Evolutionary conservation across 2,329 filamentous ascomycete species (phyloP), one percentile per base, ranked within the genome.

Genomic region (Arthrobotrys sinensis): DNA sequence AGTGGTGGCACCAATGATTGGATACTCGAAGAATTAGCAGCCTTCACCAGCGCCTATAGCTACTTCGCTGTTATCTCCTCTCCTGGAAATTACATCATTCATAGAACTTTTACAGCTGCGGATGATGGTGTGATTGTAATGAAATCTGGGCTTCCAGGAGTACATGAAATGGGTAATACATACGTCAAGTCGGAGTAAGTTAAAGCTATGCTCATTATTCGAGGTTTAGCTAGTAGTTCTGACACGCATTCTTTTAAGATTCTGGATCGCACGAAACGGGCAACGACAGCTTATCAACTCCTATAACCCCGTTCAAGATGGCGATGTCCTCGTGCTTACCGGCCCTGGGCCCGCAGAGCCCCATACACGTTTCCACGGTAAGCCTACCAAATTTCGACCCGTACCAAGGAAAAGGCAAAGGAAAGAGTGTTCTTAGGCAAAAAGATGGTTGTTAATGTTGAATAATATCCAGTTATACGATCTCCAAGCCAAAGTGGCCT

Each of bases 161-260:
- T 24, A 14, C 3, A 34, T 36, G 28, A 21, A 2, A 2, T 8
- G n/a, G 34, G 36, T 3, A 2, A 10, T 1, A 24, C 12, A 21
- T 60, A 60, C 21, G 53, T 60, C 10, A 60, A 60, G 36, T 60
- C 53, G 1, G 53, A 60, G 53, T 60, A 43, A 36, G 52, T 55
- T 3, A 4, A 28, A 4, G 19, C 12, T 5, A 36, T 19, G 36
- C 11, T 21, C 4, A 48, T 21, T 21, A 21, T 45, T 14, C 12
- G 14, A n/a, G 40, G 2, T 14, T 45, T 45, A 5, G 11, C n/a
- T 14, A 5, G 14, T 14, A 2, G 12, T 45, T 11, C 14, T 52
- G 12, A 34, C 21, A 21, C 2, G 21, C 14, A n/a, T 3, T 55
- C 6, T 40, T 5, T 16, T n/a, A 32, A 70, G 66, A 50, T 70